phyloP scores from a whole-genome alignment of 1,284 basidiomycete species.

The Coniophora puteana region DNA sequence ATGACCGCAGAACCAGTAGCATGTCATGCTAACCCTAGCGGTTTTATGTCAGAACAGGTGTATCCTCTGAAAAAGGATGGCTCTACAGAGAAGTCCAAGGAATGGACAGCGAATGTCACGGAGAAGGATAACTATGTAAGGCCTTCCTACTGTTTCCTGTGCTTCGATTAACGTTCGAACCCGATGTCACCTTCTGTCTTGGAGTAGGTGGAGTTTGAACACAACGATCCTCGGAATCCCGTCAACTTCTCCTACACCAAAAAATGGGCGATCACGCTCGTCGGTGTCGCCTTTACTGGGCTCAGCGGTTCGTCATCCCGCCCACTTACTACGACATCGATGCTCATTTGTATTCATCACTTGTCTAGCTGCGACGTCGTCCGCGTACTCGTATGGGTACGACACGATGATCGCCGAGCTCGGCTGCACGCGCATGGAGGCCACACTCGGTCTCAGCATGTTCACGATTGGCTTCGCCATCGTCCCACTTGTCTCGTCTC shows the following conservation, averaged over 20 bases:
- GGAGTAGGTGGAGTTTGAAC: slow-evolving; percentile 21
- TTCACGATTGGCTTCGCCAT: slow-evolving; percentile 45
- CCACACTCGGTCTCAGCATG: slow-evolving; percentile 33
- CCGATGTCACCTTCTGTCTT: too few species aligned
- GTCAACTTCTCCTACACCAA: slow-evolving; percentile 15
- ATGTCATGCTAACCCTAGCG: too few species aligned
- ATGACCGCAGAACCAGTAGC: too few species aligned
- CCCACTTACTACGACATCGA: too few species aligned
- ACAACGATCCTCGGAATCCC: slow-evolving; percentile 22
- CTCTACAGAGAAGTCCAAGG: too few species aligned
- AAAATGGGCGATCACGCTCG: slow-evolving; percentile 25
- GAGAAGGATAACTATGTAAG: too few species aligned
- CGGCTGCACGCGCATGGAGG: slow-evolving; percentile 29
- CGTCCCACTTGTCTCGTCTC: slow-evolving; percentile 41
- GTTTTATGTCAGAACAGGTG: too few species aligned
- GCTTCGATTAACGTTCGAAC: too few species aligned
- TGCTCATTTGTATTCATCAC: not conserved
- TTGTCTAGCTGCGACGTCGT: slow-evolving; percentile 26
- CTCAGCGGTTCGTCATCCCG: too few species aligned
- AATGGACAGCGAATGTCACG: too few species aligned
- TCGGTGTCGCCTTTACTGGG: slow-evolving; percentile 14
- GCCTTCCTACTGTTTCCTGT: too few species aligned
- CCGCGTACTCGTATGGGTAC: slow-evolving; percentile 37
- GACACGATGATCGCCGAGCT: slow-evolving; percentile 40
- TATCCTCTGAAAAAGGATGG: too few species aligned